These are phyloP conservation scores for Yamadazyma kanchanaburiensis DNA, from an alignment of 1,139 yeast genomes.

Conservation along the genomic window DNA sequence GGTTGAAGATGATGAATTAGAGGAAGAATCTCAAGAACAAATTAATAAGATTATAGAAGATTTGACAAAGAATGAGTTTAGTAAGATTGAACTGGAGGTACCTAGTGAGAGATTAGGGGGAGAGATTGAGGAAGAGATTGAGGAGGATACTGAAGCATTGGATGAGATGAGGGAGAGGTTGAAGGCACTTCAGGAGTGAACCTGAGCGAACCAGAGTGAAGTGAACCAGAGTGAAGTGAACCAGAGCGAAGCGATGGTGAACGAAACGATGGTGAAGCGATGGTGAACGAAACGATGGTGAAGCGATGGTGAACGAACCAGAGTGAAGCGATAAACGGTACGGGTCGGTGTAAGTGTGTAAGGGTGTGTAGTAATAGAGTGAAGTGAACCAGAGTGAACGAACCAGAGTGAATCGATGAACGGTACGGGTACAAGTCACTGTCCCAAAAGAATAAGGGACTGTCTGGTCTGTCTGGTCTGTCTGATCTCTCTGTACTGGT, in stretches of 20 bases:
- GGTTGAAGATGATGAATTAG: conserved; percentile 60
- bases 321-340: no score
- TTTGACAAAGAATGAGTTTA: conserved; percentile 42
- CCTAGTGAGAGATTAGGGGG: conserved; percentile 35
- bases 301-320: conserved; percentile 1
- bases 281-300: conserved; percentile 1
- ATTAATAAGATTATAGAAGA: conserved; percentile 46
- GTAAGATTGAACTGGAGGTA: conserved; percentile 40
- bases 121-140: conserved; percentile 23
- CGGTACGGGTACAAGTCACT: no score
- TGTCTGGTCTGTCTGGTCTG: no score
- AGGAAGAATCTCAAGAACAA: conserved; percentile 71
- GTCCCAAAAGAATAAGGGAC: no score
- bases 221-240: no score
- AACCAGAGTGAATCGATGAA: no score
- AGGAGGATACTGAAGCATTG: conserved; percentile 70
- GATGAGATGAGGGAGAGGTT: conserved; percentile 88
- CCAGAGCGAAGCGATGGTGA: no score
- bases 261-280: not conserved
- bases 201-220: no score
- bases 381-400: no score
- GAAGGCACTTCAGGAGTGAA: conserved; percentile 75
- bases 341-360: no score
- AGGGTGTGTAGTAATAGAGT: no score
- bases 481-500: no score